phyloP scores from a whole-genome alignment of 2,329 filamentous ascomycete genomes.

The Ceratocystiopsis minuta region DNA sequence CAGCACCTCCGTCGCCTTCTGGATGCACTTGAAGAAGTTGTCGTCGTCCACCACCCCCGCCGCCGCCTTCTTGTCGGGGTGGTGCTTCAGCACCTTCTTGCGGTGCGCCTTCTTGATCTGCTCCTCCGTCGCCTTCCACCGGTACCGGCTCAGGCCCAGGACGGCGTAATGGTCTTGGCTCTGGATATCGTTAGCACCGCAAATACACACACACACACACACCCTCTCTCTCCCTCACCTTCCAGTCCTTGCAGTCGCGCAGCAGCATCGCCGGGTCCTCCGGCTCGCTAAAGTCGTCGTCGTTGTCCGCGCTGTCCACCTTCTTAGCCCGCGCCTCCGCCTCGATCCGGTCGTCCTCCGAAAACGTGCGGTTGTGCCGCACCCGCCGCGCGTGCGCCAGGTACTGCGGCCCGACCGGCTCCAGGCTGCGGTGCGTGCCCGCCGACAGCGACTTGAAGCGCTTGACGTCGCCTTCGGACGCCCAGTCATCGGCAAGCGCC shows the following conservation, averaged over 20 bases:
- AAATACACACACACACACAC: too few relatives aligned
- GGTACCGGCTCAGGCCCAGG: constrained; percentile 80
- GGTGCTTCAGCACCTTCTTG: constrained; percentile 98
- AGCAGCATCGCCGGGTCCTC: constrained; percentile 87
- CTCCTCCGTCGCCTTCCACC: constrained; percentile 82
- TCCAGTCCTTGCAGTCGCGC: constrained; percentile 97
- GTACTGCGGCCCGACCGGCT: constrained; percentile 94
- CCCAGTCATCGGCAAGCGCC: constrained; percentile 62
- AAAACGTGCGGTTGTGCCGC: constrained; percentile 94
- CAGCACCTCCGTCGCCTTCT: constrained; percentile 89
- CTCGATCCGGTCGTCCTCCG: constrained; percentile 94
- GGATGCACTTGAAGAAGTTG: constrained; percentile 99
- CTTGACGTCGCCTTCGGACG: constrained; percentile 84
- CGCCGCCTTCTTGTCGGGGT: constrained; percentile 97
- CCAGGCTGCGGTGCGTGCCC: constrained; percentile 71
- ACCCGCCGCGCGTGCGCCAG: constrained; percentile 90
- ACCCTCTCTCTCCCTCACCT: constrained; percentile 38
- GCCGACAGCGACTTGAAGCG: constrained; percentile 56
- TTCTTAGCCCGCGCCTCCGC: constrained; percentile 91
- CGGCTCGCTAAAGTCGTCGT: constrained; percentile 78
- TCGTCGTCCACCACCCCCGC: constrained; percentile 77
- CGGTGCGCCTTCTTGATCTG: constrained; percentile 98
- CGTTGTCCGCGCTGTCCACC: constrained; percentile 72
- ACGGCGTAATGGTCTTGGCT: constrained; percentile 96
- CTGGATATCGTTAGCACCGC: constrained; percentile 24